Conservation (phyloP, 2,329 filamentous ascomycete species). For the Alternaria metachromatica region DNA sequence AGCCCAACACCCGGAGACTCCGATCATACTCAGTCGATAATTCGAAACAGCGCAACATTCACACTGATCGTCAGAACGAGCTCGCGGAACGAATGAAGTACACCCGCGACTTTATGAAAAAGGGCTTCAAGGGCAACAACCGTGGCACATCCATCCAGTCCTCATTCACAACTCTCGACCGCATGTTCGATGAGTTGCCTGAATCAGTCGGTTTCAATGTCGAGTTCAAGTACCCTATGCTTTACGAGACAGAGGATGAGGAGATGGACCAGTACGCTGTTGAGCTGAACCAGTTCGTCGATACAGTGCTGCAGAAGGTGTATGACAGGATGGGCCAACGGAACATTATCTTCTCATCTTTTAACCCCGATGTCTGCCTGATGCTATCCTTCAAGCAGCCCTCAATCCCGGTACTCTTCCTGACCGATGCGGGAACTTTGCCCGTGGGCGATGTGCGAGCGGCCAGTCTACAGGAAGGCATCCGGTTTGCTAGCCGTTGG, state of each 20-base stretch:
- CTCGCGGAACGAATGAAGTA: slow-evolving; percentile 92
- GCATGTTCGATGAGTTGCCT: slow-evolving; percentile 86
- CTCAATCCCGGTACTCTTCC: slow-evolving; percentile 91
- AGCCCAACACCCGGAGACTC: slow-evolving; percentile 41
- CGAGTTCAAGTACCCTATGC: slow-evolving; percentile 99
- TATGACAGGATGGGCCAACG: slow-evolving; percentile 82
- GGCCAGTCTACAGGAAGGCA: slow-evolving; percentile 90
- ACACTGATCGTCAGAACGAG: slow-evolving; percentile 56
- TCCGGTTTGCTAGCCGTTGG: slow-evolving; percentile 94
- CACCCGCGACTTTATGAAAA: slow-evolving; percentile 90
- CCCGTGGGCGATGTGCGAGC: slow-evolving; percentile 88
- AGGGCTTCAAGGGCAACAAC: slow-evolving; percentile 95
- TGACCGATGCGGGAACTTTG: slow-evolving; percentile 85
- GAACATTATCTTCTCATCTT: slow-evolving; percentile 97
- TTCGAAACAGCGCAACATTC: slow-evolving; percentile 49
- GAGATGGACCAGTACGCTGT: slow-evolving; percentile 97
- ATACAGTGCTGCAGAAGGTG: slow-evolving; percentile 87
- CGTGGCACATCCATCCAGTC: slow-evolving; percentile 95
- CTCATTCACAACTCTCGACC: slow-evolving; percentile 92
- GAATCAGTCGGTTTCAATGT: slow-evolving; percentile 93
- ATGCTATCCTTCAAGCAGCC: slow-evolving; percentile 96
- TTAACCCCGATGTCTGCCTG: slow-evolving; percentile 96
- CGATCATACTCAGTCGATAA: slow-evolving; percentile 68
- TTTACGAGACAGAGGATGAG: slow-evolving; percentile 91
- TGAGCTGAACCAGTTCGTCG: slow-evolving; percentile 95